Evolutionary conservation across 129 eudicot genomes (phyloP).

Genomic region (Flaveria brownii): DNA sequence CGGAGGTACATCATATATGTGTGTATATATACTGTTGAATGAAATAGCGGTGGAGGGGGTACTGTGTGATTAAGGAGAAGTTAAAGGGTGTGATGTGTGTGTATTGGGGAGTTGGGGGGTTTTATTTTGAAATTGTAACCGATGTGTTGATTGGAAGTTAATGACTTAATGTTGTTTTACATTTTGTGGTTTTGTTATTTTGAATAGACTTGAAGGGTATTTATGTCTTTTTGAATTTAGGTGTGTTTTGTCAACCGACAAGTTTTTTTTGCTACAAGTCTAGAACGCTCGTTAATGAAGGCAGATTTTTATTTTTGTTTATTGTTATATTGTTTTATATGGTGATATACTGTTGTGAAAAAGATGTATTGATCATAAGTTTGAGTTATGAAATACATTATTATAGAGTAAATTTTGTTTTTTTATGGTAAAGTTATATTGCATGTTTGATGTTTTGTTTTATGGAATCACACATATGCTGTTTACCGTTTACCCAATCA

Average conservation of each 20-base stretch:
- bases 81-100: background rate
- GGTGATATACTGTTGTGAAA: too few species aligned
- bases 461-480: too few species aligned
- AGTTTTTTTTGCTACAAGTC: background rate
- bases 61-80: background rate
- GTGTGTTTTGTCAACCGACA: conserved; percentile 5
- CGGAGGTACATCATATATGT: background rate
- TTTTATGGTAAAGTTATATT: too few species aligned
- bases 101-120: too few species aligned
- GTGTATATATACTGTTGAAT: background rate
- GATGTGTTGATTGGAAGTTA: conserved; percentile 13
- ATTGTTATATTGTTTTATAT: too few species aligned
- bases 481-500: too few species aligned
- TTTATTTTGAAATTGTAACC: conserved; percentile 6
- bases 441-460: too few species aligned
- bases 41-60: conserved; percentile 15
- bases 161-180: background rate
- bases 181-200: background rate
- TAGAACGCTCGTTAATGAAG: background rate
- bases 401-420: too few species aligned
- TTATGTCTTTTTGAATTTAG: background rate
- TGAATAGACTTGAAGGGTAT: background rate
- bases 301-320: too few species aligned
- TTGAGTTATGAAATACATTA: too few species aligned
- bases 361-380: too few species aligned